A percentile compares a stretch with the other conserved stretches of the same genome.
phyloP scores from a whole-genome alignment of 2,329 filamentous ascomycete genomes.

The Didymella keratinophila region DNA sequence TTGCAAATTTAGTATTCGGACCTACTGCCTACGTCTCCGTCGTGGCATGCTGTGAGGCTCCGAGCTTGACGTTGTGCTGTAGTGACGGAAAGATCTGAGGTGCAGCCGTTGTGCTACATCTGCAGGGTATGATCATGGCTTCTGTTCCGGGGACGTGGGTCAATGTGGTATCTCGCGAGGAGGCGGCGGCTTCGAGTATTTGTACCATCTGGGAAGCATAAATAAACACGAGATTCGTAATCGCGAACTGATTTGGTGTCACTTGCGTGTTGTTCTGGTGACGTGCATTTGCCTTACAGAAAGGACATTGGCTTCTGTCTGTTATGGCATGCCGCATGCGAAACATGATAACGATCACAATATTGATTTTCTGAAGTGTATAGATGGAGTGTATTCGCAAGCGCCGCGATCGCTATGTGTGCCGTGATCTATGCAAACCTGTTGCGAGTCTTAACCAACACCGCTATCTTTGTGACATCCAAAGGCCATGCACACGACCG shows the following conservation, averaged over 20 bases:
- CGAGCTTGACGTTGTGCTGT: background rate
- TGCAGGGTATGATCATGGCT: background rate
- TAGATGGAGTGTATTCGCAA: background rate
- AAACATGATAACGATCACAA: background rate
- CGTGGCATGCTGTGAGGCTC: too few species aligned
- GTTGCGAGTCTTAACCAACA: constrained; percentile 1
- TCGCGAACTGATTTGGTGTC: background rate
- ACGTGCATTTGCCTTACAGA: too few species aligned
- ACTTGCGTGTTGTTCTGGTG: too few species aligned
- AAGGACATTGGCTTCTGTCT: too few species aligned
- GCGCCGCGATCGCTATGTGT: constrained; percentile 3
- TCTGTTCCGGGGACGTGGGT: background rate
- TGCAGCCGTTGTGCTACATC: constrained; percentile 2
- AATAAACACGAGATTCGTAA: background rate
- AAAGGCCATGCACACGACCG: background rate
- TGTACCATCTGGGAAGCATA: background rate
- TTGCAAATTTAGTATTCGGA: too few species aligned
- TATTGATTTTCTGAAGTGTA: constrained; percentile 7
- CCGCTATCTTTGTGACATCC: background rate
- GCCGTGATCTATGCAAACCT: constrained; percentile 12
- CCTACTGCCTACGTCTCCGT: too few species aligned
- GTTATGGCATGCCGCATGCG: too few species aligned
- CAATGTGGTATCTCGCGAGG: background rate
- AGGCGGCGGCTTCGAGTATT: background rate
- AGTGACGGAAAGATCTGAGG: background rate